Evolutionary conservation across 345 rosid genomes (phyloP).

Genomic region (Excoecaria cochinchinensis): DNA sequence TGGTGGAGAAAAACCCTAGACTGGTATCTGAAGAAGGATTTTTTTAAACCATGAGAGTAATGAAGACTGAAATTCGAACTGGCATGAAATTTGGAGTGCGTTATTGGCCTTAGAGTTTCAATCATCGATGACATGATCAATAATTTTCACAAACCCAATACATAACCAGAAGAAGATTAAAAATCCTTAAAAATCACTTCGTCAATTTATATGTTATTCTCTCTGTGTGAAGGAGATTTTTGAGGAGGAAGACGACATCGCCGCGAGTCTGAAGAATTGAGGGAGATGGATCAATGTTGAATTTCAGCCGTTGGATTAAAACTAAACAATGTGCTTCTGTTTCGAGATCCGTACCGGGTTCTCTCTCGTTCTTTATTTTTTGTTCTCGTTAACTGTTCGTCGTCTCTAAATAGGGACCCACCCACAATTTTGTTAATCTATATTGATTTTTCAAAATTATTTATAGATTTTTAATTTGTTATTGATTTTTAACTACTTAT

Average conservation of each 20-base stretch:
- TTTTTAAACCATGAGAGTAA: slow-evolving; percentile 36
- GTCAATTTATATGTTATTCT: not conserved
- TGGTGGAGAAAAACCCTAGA: slow-evolving; percentile 40
- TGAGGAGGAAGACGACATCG: not conserved
- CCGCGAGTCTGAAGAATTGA: not conserved
- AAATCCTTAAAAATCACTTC: not conserved
- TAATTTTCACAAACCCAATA: slow-evolving; percentile 28
- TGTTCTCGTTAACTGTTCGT: not conserved
- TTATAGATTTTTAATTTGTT: no score
- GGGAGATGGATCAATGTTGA: slow-evolving; percentile 17
- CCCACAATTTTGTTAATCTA: no score
- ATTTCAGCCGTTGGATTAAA: slow-evolving; percentile 33
- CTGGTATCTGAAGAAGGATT: slow-evolving; percentile 31
- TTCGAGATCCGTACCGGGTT: not conserved
- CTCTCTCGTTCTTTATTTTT: not conserved
- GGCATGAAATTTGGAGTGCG: slow-evolving; percentile 26
- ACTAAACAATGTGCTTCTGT: not conserved
- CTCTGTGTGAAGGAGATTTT: not conserved
- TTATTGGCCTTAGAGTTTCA: slow-evolving; percentile 40
- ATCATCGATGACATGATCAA: slow-evolving; percentile 40
- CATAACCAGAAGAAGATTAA: slow-evolving; percentile 14
- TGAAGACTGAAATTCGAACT: slow-evolving; percentile 31
- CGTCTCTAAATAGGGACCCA: not conserved
- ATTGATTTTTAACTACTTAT: no score
- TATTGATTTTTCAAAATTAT: no score